Evolutionary conservation across 495 filamentous ascomycete species (phyloP).

Genomic region (Opeltia flavorubescens): DNA sequence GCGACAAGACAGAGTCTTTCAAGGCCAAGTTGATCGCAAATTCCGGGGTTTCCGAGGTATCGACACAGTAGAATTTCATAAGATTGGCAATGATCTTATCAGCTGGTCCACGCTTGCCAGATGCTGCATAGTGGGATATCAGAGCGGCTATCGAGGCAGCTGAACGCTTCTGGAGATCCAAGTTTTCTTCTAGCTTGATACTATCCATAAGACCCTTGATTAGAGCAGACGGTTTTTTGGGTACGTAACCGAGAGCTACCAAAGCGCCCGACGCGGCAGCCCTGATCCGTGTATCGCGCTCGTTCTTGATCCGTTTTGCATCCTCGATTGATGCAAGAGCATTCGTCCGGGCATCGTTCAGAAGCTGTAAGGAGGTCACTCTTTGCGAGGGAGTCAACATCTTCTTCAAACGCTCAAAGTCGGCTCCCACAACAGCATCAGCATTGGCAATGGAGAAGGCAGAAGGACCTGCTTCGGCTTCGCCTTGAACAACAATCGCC

Average conservation of each 20-base stretch:
- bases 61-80: conserved; percentile 91
- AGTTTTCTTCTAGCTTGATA: conserved; percentile 85
- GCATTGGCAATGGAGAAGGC: conserved; percentile 82
- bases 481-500: conserved; percentile 84
- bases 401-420: conserved; percentile 81
- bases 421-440: conserved; percentile 65
- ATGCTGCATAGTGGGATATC: conserved; percentile 70
- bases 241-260: conserved; percentile 69
- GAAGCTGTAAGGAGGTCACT: conserved; percentile 57
- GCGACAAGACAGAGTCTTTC: conserved; percentile 67
- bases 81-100: conserved; percentile 90
- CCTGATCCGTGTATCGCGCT: conserved; percentile 72
- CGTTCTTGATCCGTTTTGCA: conserved; percentile 60
- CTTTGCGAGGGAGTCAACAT: conserved; percentile 68
- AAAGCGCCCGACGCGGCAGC: conserved; percentile 79
- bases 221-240: conserved; percentile 77
- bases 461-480: conserved; percentile 72
- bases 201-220: conserved; percentile 98
- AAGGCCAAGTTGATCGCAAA: conserved; percentile 65
- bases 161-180: conserved; percentile 79
- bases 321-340: conserved; percentile 60
- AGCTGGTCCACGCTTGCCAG: conserved; percentile 62
- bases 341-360: conserved; percentile 58
- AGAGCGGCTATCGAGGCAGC: conserved; percentile 66
- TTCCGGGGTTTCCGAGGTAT: conserved; percentile 93